Evolutionary conservation across 139 green algal species (phyloP), one percentile per base, ranked within the genome.

Genomic region (Volvox reticuliferus): DNA sequence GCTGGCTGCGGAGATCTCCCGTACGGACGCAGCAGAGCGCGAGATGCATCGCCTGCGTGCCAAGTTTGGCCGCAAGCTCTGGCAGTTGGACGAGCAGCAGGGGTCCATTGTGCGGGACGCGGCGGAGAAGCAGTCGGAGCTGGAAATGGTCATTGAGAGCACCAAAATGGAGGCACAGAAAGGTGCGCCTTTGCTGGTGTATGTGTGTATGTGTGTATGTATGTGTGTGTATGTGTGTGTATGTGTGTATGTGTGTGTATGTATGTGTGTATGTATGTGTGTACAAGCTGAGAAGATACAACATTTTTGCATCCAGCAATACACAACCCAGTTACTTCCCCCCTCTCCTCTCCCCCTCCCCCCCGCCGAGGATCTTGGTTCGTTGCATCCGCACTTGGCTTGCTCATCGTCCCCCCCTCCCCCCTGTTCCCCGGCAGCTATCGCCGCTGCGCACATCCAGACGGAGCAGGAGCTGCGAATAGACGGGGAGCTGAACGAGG

Each of bases 11-110:
- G 91, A 93, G 71, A 93, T 93, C n/a, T 80, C 73, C 20, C 91
- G 91, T 44, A 93, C 91, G 1, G 90, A 93, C 44, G 75, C 77
- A 12, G 87, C 91, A 1, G 91, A 93, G 81, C 55, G 22, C 14
- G 87, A 92, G 81, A 85, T 91, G 87, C 50, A 62, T 65, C 83
- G 84, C 32, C 77, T 93, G n/a, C 79, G 88, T 24, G 84, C 77
- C 84, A 93, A 93, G 71, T 91, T 93, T 78, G 91, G 87, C 21
- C 65, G 62, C 33, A 89, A 92, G 87, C 81, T 93, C 76, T 89
- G 73, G 63, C 69, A 91, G 75, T 24, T 93, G 26, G 86, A 93
- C 82, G 88, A 92, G 37, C 26, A 93, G 90, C 75, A 89, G 2
- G 61, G 22, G 36, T 68, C 75, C 55, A 68, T 68, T n/a, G 30